Evolutionary conservation across 805 yeast genomes (phyloP).

Genomic region (Metschnikowia colocasiae): DNA sequence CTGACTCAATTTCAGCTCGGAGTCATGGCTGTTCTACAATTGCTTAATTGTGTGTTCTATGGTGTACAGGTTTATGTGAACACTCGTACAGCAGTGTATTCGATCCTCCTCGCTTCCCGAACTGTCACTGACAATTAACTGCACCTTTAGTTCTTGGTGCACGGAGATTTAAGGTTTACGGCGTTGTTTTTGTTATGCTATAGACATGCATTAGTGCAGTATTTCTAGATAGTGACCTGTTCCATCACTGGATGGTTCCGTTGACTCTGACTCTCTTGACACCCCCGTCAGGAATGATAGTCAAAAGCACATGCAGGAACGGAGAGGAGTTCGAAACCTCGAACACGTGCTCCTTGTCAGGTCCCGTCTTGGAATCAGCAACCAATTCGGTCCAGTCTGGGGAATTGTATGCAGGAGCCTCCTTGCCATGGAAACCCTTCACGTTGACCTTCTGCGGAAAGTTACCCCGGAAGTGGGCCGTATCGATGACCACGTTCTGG

Average conservation of each 20-base stretch:
- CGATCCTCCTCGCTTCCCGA: too few species aligned
- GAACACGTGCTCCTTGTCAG: constrained; percentile 75
- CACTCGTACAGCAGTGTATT: too few species aligned
- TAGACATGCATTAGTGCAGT: too few species aligned
- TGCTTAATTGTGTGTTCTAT: too few species aligned
- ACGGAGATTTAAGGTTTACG: too few species aligned
- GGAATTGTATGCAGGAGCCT: constrained; percentile 41
- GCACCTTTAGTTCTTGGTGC: too few species aligned
- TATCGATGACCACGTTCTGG: constrained; percentile 67
- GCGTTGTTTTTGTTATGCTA: too few species aligned
- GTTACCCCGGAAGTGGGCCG: constrained; percentile 93
- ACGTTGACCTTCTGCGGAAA: constrained; percentile 78
- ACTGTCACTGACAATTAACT: too few species aligned
- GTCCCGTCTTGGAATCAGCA: constrained; percentile 66
- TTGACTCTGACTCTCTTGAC: constrained; percentile 84
- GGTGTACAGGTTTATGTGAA: too few species aligned
- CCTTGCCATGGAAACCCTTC: constrained; percentile 49
- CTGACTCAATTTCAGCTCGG: too few species aligned
- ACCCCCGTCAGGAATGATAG: constrained; percentile 96
- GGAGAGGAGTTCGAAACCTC: constrained; percentile 27
- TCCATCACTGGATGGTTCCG: constrained; percentile 53
- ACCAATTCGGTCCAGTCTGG: constrained; percentile 63
- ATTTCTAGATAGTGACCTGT: too few species aligned
- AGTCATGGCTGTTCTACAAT: too few species aligned
- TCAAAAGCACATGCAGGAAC: constrained; percentile 69